These are phyloP conservation scores for Trichoderma gracile DNA, from an alignment of 2,329 filamentous ascomycete species.

Conservation along the genomic window DNA sequence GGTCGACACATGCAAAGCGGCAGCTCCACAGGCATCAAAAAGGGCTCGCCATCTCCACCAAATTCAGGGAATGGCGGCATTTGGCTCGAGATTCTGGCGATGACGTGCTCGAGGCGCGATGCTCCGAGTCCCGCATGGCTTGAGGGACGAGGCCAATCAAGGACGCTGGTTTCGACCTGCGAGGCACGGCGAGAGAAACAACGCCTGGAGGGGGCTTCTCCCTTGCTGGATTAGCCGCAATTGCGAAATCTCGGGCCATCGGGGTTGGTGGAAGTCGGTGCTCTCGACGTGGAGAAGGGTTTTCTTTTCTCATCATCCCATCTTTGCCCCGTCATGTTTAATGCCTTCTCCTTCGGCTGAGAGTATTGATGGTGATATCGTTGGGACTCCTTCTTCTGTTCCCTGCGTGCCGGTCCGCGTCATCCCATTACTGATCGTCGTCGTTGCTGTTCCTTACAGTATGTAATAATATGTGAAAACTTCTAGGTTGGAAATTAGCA, in stretches of 20 bases:
- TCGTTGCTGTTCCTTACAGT: not conserved
- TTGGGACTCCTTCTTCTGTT: no score
- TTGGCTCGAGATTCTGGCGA: conserved; percentile 27
- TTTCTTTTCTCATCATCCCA: not conserved
- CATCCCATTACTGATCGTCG: not conserved
- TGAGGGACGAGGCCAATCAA: conserved; percentile 34
- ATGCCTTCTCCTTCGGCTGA: no score
- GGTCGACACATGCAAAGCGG: not conserved
- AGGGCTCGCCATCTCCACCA: not conserved
- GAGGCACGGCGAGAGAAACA: not conserved
- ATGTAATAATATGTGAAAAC: no score
- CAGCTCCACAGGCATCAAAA: conserved; percentile 13
- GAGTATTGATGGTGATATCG: not conserved
- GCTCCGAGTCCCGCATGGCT: conserved; percentile 30
- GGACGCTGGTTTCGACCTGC: not conserved
- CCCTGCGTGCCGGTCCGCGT: not conserved
- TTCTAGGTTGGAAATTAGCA: not conserved
- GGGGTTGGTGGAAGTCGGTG: conserved; percentile 26
- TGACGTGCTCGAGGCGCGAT: conserved; percentile 41
- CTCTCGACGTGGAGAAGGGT: not conserved
- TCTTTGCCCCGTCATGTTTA: no score
- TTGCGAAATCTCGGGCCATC: conserved; percentile 29
- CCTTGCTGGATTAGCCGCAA: conserved; percentile 20
- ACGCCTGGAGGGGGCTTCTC: not conserved
- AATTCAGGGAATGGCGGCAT: conserved; percentile 20